A percentile compares a stretch with the other conserved stretches of the same genome.
These are phyloP conservation scores for Circinella umbellata DNA, from an alignment of 371 early-diverging fungal genomes.

Conservation along the genomic window DNA sequence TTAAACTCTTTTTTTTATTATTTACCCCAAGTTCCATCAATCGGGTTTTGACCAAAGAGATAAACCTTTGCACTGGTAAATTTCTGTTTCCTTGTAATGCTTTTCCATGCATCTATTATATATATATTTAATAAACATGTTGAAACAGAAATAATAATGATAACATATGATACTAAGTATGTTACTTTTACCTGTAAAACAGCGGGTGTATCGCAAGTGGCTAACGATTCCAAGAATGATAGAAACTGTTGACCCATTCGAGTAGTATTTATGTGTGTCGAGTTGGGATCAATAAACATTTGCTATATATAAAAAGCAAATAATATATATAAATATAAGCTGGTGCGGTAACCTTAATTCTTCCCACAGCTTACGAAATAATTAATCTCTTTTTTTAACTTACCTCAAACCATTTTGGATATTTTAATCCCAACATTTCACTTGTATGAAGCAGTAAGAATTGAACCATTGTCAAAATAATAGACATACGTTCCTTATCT, in stretches of 20 bases:
- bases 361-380: no score
- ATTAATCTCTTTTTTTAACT: background rate
- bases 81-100: background rate
- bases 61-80: background rate
- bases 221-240: background rate
- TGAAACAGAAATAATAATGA: no score
- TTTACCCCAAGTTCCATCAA: conserved; percentile 5
- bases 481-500: background rate
- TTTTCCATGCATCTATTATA: background rate
- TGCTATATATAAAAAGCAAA: background rate
- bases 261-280: background rate
- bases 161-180: no score
- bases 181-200: background rate
- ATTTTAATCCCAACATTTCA: conserved; percentile 1
- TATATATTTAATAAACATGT: background rate
- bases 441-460: background rate
- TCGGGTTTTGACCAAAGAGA: background rate
- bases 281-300: background rate
- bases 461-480: background rate
- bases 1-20: no score
- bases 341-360: no score
- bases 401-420: background rate
- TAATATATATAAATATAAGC: no score
- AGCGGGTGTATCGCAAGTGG: background rate
- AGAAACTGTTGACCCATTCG: conserved; percentile 2